phyloP scores from a whole-genome alignment of 257 asterid species.

The Przewalskia tangutica region DNA sequence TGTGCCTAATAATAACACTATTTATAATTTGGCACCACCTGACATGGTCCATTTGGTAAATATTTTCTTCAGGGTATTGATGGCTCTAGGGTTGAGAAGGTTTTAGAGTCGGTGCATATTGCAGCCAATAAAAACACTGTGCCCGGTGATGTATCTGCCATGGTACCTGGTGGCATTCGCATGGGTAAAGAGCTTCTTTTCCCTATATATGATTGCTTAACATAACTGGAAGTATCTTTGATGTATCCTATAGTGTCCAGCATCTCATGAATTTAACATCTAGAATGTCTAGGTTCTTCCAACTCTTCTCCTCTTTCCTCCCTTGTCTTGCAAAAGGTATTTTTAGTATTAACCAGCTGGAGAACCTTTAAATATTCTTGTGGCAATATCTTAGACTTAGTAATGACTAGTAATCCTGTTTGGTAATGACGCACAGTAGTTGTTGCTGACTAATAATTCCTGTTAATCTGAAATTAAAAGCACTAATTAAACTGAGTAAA shows the following conservation, averaged over 20 bases:
- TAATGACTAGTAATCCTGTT: too few relatives aligned
- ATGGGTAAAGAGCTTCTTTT: slow-evolving; percentile 50
- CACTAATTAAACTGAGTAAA: neutral
- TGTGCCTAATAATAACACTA: neutral
- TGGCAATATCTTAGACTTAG: neutral
- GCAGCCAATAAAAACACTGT: slow-evolving; percentile 97
- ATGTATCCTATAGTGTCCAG: neutral
- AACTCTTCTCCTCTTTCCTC: neutral
- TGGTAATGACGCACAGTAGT: too few relatives aligned
- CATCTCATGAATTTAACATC: neutral
- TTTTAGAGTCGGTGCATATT: slow-evolving; percentile 83
- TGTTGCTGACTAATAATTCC: neutral
- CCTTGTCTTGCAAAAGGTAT: neutral
- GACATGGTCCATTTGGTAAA: neutral
- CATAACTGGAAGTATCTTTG: neutral
- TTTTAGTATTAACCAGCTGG: neutral
- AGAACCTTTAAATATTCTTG: neutral
- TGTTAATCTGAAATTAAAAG: neutral
- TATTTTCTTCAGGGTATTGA: slow-evolving; percentile 66
- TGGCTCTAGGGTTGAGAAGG: slow-evolving; percentile 96
- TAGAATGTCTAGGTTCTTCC: neutral
- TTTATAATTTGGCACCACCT: neutral
- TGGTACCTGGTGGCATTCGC: slow-evolving; percentile 99
- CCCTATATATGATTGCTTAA: neutral
- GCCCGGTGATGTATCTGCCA: slow-evolving; percentile 98